Evolutionary conservation across 768 basidiomycete genomes (phyloP).

Genomic region (Naganishia antarctica): DNA sequence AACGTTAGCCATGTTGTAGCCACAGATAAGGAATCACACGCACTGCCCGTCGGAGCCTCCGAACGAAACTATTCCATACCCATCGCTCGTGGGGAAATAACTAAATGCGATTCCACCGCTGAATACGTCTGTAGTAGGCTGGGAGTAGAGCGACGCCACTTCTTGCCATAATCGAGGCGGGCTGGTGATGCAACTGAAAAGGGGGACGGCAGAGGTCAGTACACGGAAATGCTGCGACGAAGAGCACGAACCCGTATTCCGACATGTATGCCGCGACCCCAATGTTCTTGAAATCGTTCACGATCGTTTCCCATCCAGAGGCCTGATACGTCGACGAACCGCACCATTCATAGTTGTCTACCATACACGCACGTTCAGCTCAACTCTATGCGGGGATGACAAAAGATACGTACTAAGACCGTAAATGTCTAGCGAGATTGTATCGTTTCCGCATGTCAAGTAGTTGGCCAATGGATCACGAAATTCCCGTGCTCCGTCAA

Average conservation of each 20-base stretch:
- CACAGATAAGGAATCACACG: slow-evolving; percentile 30
- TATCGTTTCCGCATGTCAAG: slow-evolving; percentile 69
- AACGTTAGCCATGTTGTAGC: too few relatives aligned
- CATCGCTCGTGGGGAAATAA: slow-evolving; percentile 78
- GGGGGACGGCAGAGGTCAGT: background rate
- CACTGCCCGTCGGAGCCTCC: slow-evolving; percentile 53
- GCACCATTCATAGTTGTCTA: slow-evolving; percentile 67
- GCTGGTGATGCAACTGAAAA: slow-evolving; percentile 55
- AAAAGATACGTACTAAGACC: slow-evolving; percentile 64
- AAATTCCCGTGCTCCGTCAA: slow-evolving; percentile 65
- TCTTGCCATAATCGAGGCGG: slow-evolving; percentile 75
- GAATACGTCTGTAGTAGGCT: slow-evolving; percentile 71
- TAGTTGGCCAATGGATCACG: slow-evolving; percentile 67
- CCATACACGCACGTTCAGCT: slow-evolving; percentile 22
- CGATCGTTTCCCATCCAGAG: slow-evolving; percentile 55
- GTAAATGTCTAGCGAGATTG: slow-evolving; percentile 71
- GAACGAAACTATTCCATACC: slow-evolving; percentile 81
- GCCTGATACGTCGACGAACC: slow-evolving; percentile 60
- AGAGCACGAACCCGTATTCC: slow-evolving; percentile 61
- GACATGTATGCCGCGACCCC: slow-evolving; percentile 85
- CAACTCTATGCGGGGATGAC: background rate
- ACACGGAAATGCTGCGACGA: background rate
- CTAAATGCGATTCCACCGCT: slow-evolving; percentile 77
- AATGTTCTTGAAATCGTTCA: slow-evolving; percentile 52
- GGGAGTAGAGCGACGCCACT: slow-evolving; percentile 64